These are phyloP conservation scores for Marasmius tenuissimus DNA, from an alignment of 1,284 basidiomycete species.

Conservation along the genomic window DNA sequence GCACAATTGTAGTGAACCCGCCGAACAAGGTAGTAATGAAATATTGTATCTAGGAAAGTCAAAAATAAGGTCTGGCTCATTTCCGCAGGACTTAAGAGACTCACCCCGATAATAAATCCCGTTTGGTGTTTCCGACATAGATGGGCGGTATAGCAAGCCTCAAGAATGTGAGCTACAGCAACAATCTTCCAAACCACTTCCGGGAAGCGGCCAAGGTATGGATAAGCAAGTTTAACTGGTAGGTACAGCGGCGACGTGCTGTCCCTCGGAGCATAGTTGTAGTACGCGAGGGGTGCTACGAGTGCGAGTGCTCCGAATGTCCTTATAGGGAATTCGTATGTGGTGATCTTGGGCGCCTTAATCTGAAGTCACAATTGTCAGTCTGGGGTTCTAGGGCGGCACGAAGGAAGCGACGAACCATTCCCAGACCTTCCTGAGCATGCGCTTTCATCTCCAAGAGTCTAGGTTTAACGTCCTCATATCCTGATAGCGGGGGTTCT, in stretches of 20 bases:
- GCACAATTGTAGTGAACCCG: constrained; percentile 54
- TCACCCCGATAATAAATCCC: constrained; percentile 52
- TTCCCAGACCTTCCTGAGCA: constrained; percentile 71
- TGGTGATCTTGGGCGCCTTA: constrained; percentile 58
- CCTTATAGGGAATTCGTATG: constrained; percentile 46
- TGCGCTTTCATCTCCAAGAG: constrained; percentile 72
- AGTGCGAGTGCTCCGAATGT: constrained; percentile 22
- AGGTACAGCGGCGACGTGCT: constrained; percentile 24
- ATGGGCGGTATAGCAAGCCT: constrained; percentile 51
- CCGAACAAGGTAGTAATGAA: constrained; percentile 45
- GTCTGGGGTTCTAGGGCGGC: neutral
- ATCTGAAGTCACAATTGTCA: constrained; percentile 37
- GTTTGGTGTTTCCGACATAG: constrained; percentile 59
- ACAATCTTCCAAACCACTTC: constrained; percentile 21
- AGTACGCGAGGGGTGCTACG: constrained; percentile 37
- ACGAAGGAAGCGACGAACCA: constrained; percentile 48
- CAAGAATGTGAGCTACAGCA: constrained; percentile 42
- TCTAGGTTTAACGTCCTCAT: constrained; percentile 79
- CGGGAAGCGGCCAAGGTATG: constrained; percentile 15
- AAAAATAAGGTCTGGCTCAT: constrained; percentile 1
- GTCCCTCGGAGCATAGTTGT: constrained; percentile 35
- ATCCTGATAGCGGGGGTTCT: constrained; percentile 67
- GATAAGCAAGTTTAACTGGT: constrained; percentile 19
- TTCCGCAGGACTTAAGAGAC: constrained; percentile 22
- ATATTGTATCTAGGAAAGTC: constrained; percentile 45